phyloP scores from a whole-genome alignment of 2,329 filamentous ascomycete species.

The Aureobasidium pullulans region DNA sequence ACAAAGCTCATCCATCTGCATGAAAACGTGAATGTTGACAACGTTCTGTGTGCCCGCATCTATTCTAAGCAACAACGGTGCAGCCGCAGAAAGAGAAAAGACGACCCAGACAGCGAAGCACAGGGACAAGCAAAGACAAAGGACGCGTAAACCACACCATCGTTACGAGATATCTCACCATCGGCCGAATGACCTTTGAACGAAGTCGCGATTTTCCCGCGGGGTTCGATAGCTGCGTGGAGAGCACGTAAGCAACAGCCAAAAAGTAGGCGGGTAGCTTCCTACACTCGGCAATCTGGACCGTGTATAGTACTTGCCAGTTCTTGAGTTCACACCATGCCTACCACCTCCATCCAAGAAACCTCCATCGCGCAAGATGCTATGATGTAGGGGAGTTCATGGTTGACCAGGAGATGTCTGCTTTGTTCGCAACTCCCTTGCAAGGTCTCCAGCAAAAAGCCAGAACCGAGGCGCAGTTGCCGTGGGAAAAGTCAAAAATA shows the following conservation, averaged over 20 bases:
- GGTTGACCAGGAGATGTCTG: background rate
- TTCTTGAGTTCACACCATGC: no score
- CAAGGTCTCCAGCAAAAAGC: background rate
- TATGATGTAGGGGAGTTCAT: background rate
- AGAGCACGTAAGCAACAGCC: conserved; percentile 2
- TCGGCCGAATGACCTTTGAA: background rate
- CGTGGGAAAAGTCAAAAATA: conserved; percentile 1
- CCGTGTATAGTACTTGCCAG: background rate
- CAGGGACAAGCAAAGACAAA: background rate
- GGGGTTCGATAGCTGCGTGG: background rate
- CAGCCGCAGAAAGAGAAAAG: background rate
- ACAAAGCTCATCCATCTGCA: background rate
- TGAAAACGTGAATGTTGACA: background rate
- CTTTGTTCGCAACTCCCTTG: background rate
- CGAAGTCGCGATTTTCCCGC: background rate
- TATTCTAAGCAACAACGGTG: conserved; percentile 7
- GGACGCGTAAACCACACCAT: conserved; percentile 3
- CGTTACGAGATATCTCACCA: background rate
- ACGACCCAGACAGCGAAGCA: background rate
- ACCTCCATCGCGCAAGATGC: no score
- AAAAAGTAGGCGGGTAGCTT: background rate
- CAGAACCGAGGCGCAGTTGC: conserved; percentile 1
- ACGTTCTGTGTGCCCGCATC: background rate
- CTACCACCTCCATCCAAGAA: no score
- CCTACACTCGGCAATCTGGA: background rate